Evolutionary conservation across 164 flowering plant species (phyloP), one percentile per base, ranked within the genome.

Genomic region (Buxus sempervirens): DNA sequence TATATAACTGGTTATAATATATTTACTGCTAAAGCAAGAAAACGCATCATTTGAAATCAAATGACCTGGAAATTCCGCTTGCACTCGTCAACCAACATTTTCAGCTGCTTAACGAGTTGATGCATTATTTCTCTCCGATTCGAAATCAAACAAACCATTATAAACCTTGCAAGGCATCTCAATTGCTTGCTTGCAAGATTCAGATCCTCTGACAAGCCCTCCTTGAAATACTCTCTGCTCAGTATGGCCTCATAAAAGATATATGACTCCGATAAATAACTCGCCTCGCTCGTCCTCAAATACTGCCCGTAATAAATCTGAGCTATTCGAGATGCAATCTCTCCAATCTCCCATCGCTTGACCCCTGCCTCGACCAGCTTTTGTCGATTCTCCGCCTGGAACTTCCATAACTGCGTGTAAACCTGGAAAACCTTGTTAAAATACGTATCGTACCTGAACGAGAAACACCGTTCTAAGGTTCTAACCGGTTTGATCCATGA

Each of bases 311-410:
- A 91, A 70, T 91, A 90, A 21, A 91, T 79, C 80, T 91, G 98
- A 54, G 88, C 98, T 57, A 91, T 94, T 15, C 98, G 84, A 20
- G 97, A 91, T 2, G 98, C 98, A 69, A 90, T 94, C 78, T 94
- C 97, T 23, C 98, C 98, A 64, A 94, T 90, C 77, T 90, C 97
- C 95, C 92, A 89, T 79, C 97, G 77, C 79, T 88, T 90, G 18
- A 94, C 70, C 54, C 98, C 98, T 18, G 90, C 84, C 68, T 91
- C 98, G 36, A 90, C 93, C 26, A 91, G 82, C 70, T 88, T 88
- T 73, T 85, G 93, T 64, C 97, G 78, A 74, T 91, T 86, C 75
- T 91, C 98, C 73, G 88, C 96, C 62, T 94, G 98, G 72, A 81
- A 91, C 77, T 91, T 94, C 97, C 98, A 94, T 63, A 94, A 65